Conservation (phyloP, 169 alveolate species). For the Amoebophrya sp. region DNA sequence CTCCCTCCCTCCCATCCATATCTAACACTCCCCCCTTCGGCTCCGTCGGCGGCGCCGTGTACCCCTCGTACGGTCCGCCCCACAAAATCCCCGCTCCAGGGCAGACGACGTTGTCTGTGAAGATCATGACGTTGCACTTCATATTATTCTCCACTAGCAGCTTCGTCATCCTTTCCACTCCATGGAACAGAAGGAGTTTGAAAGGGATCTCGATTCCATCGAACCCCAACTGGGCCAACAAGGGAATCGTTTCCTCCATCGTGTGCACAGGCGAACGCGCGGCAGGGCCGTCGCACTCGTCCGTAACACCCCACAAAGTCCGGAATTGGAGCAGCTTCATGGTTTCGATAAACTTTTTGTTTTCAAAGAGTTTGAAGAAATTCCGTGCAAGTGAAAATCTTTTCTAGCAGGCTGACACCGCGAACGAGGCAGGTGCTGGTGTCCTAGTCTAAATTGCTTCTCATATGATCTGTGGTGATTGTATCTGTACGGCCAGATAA, state of each 20-base stretch:
- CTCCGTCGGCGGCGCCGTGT: too few relatives aligned
- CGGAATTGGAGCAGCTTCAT: not conserved
- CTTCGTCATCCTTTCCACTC: not conserved
- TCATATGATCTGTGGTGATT: too few relatives aligned
- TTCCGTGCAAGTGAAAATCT: too few relatives aligned
- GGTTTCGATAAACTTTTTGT: too few relatives aligned
- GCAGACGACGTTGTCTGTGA: not conserved
- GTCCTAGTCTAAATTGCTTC: too few relatives aligned
- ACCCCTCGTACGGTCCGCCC: not conserved
- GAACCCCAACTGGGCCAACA: not conserved
- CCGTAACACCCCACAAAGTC: not conserved
- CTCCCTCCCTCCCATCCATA: not conserved
- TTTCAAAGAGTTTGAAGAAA: too few relatives aligned
- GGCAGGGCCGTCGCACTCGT: not conserved
- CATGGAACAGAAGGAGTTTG: not conserved
- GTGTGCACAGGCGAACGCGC: not conserved
- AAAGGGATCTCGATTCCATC: not conserved
- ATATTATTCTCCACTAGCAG: not conserved
- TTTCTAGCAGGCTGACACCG: too few relatives aligned
- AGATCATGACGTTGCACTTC: not conserved
- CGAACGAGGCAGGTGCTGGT: too few relatives aligned
- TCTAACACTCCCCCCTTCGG: too few relatives aligned
- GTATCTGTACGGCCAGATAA: too few relatives aligned
- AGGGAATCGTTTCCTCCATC: not conserved
- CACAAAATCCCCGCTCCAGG: constrained; percentile 18